Base-by-base conservation (phyloP, 1,139 yeast genomes). In the Yamadazyma mexicana region DNA sequence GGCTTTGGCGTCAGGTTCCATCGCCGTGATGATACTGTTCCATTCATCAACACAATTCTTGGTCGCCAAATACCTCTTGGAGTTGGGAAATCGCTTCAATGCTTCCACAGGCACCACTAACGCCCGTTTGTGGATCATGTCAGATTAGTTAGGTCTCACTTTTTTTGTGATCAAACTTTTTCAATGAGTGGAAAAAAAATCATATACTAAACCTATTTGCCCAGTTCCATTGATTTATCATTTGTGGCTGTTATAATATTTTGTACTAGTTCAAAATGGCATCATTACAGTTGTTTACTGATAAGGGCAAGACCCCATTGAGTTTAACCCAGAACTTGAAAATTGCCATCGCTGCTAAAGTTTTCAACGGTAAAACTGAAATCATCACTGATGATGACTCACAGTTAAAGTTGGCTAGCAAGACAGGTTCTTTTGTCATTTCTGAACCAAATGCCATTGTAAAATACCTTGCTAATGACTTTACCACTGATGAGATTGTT, bases 361-460 rank as follows among this genome's bases (percentile, higher is more conserved):
- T 58, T 15, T 69, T 54, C 49, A 52, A 52, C 17, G 66, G 67
- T n/a, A 52, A 64, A 29, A 45, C 67, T 17, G 42, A 60, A 47
- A 51, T 60, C 53, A 42, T 51, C 43, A 37, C 61, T 28, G 71
- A 64, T 31, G 69, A 66, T 36, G 70, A 63, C 37, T 56, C 65
- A 35, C 59, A 59, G 10, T 57, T 71, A 30, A 47, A 56, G 17
- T 62, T 78, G 40, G 54, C 56, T 33, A 64, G 66, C 49, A 56
- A 60, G 48, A 59, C 52, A 51, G 46, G 60, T 26, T 67, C 59
- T 12, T 76, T 83, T 42, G 76, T 73, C 50, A 72, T 89, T 49
- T 66, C 77, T 45, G 96, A 88, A 61, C 77, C 94, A 25, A 87
- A 89, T 59, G 87, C 97, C 17, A 84, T 89, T 44, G 89, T 87